phyloP scores from a whole-genome alignment of 352 stramenopile genomes.

The Globisporangium recalcitrans region DNA sequence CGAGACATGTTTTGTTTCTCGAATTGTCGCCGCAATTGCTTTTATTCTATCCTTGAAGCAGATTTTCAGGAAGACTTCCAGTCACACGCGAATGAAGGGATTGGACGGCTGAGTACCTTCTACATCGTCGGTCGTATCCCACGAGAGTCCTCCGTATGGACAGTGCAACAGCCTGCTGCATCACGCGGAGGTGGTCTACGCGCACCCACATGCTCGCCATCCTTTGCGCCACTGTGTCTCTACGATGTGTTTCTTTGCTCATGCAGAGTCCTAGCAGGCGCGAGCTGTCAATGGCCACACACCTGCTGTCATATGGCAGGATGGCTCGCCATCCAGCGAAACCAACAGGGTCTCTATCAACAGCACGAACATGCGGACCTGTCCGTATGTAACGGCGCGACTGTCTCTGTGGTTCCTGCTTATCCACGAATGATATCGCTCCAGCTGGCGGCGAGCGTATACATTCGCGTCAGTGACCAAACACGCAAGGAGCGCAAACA shows the following conservation, averaged over 20 bases:
- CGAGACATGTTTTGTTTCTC: background rate
- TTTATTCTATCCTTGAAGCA: background rate
- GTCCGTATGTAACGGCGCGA: constrained; percentile 1
- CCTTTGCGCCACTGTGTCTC: background rate
- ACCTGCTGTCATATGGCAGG: background rate
- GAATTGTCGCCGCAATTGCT: background rate
- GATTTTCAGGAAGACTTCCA: too few species aligned
- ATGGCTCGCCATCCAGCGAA: background rate
- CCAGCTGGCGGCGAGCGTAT: background rate
- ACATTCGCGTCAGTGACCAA: background rate
- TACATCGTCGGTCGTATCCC: constrained; percentile 2
- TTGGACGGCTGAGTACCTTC: background rate
- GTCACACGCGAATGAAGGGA: background rate
- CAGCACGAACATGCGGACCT: background rate
- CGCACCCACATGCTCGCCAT: background rate
- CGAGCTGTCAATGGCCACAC: background rate
- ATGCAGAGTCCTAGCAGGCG: background rate
- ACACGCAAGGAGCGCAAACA: background rate
- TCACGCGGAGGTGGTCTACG: background rate
- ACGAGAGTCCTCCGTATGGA: background rate
- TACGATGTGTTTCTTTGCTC: background rate
- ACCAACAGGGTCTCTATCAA: background rate
- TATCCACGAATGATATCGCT: background rate
- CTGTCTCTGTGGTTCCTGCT: constrained; percentile 2
- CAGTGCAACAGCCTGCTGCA: background rate